These are phyloP conservation scores for Endothia cerciana DNA, from an alignment of 2,329 filamentous ascomycete species.

Conservation along the genomic window DNA sequence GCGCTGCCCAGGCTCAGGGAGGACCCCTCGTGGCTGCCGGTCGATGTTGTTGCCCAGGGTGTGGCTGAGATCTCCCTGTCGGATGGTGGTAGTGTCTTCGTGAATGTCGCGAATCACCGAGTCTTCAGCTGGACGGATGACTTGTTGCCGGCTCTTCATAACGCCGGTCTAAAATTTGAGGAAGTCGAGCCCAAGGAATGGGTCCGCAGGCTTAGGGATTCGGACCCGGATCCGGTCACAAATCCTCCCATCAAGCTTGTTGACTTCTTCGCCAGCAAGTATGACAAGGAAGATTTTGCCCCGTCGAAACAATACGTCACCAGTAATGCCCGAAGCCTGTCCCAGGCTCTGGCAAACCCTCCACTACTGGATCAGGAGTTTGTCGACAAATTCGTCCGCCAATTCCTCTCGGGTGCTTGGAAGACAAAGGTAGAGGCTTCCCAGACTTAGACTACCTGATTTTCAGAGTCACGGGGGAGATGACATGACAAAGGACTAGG, in stretches of 20 bases:
- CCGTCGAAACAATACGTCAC: conserved; percentile 47
- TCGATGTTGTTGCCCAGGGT: conserved; percentile 47
- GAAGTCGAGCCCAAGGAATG: conserved; percentile 48
- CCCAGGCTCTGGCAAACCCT: conserved; percentile 46
- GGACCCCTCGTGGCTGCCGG: conserved; percentile 49
- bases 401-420: conserved; percentile 45
- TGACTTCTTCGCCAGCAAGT: conserved; percentile 56
- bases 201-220: conserved; percentile 47
- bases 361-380: conserved; percentile 38
- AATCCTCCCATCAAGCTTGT: conserved; percentile 59
- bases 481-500: no score
- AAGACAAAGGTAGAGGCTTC: conserved; percentile 12
- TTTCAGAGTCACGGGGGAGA: no score
- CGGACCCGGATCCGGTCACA: conserved; percentile 46
- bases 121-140: conserved; percentile 54
- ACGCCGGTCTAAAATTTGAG: conserved; percentile 49
- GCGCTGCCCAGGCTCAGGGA: conserved; percentile 51
- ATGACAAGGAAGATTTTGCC: conserved; percentile 50
- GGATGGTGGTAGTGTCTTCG: conserved; percentile 39
- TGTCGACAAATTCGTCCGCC: conserved; percentile 44
- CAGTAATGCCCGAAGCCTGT: conserved; percentile 45
- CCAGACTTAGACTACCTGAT: no score
- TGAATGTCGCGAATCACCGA: conserved; percentile 53
- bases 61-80: conserved; percentile 45
- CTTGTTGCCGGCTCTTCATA: conserved; percentile 51